Evolutionary conservation across 371 early-diverging fungal species (phyloP).

Genomic region (Capniomyces stellatus): DNA sequence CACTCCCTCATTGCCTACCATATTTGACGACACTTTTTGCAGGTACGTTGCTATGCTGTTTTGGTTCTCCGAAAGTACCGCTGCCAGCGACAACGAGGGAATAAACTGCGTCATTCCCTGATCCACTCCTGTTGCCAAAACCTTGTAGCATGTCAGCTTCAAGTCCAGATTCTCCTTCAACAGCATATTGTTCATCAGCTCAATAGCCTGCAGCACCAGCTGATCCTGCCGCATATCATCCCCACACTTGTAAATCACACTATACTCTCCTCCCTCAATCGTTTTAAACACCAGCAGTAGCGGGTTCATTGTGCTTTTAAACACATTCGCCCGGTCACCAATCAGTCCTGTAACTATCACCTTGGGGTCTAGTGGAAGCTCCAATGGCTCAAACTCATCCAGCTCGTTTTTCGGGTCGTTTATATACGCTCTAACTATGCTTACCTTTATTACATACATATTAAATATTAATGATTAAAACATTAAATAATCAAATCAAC

Average conservation of each 20-base stretch:
- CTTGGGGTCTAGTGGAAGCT: constrained; percentile 73
- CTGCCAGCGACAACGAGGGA: constrained; percentile 64
- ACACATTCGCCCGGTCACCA: constrained; percentile 49
- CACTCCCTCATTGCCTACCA: constrained; percentile 45
- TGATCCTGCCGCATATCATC: constrained; percentile 97
- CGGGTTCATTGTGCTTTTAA: constrained; percentile 80
- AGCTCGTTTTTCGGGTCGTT: constrained; percentile 66
- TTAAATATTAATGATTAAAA: too few relatives aligned
- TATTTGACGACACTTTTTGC: constrained; percentile 38
- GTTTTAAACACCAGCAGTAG: constrained; percentile 64
- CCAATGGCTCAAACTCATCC: constrained; percentile 45
- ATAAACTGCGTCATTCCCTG: constrained; percentile 88
- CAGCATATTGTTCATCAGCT: constrained; percentile 82
- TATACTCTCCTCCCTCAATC: constrained; percentile 56
- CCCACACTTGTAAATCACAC: constrained; percentile 86
- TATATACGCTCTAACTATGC: too few relatives aligned
- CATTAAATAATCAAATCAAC: too few relatives aligned
- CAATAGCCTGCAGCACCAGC: constrained; percentile 87
- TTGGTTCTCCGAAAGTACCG: constrained; percentile 70
- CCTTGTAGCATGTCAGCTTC: constrained; percentile 79
- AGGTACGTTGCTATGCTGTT: constrained; percentile 65
- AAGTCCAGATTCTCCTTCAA: constrained; percentile 88
- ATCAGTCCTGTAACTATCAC: constrained; percentile 68
- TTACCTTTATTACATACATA: too few relatives aligned
- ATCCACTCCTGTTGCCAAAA: constrained; percentile 80